A percentile compares a stretch with the other conserved stretches of the same genome.
Conservation (phyloP, 2,329 filamentous ascomycete species). For the Epicoccum sorghinum region DNA sequence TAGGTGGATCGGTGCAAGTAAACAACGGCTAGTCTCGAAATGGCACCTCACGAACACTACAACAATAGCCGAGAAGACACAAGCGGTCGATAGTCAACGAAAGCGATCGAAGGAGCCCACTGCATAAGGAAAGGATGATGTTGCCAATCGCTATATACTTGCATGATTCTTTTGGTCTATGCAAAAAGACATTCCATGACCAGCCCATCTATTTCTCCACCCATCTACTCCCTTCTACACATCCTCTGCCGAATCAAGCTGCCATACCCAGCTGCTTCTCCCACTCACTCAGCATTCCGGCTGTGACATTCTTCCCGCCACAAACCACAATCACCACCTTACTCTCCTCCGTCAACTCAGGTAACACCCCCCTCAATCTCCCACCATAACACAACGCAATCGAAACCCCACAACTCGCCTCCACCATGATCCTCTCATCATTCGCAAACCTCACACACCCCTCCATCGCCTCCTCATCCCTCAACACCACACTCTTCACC, state of each 20-base stretch:
- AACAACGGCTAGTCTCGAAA: no score
- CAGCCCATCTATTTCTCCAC: background rate
- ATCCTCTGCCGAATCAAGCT: background rate
- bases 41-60: no score
- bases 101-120: no score
- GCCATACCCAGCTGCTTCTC: constrained; percentile 3
- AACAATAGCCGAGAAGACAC: no score
- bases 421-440: constrained; percentile 78
- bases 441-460: constrained; percentile 77
- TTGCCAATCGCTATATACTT: no score
- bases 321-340: constrained; percentile 86
- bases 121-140: no score
- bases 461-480: constrained; percentile 76
- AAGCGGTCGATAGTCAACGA: no score
- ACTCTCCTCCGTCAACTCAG: constrained; percentile 61
- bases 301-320: constrained; percentile 62
- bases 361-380: constrained; percentile 59
- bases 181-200: background rate
- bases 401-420: constrained; percentile 80
- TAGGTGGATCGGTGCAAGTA: no score
- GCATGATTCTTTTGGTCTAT: no score
- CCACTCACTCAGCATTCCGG: constrained; percentile 35
- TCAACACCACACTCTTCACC: constrained; percentile 67
- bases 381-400: constrained; percentile 70
- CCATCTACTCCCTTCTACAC: background rate